These are phyloP conservation scores for Diaporthe eres DNA, from an alignment of 2,329 filamentous ascomycete genomes.

Conservation along the genomic window DNA sequence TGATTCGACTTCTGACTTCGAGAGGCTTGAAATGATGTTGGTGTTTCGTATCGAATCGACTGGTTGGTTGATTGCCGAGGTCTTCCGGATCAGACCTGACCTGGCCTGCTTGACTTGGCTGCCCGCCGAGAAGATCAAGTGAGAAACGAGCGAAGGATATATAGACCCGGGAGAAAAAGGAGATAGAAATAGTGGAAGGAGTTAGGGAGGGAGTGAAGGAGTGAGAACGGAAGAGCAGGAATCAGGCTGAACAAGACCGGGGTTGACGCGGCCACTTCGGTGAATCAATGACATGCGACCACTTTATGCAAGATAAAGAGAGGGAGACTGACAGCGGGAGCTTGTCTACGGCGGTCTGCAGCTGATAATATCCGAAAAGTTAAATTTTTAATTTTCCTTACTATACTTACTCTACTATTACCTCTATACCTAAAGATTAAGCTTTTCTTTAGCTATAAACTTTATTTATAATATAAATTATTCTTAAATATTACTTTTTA, in stretches of 20 bases:
- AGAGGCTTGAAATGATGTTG: background rate
- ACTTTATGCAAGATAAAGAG: conserved; percentile 21
- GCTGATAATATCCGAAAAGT: no score
- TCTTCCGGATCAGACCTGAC: background rate
- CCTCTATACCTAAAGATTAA: no score
- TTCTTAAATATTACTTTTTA: no score
- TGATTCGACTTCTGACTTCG: conserved; percentile 34
- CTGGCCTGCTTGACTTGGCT: conserved; percentile 5
- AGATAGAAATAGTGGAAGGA: background rate
- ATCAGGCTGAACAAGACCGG: conserved; percentile 13
- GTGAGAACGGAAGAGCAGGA: conserved; percentile 16
- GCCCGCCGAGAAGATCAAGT: background rate
- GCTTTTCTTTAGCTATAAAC: no score
- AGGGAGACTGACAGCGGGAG: background rate
- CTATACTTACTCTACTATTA: no score
- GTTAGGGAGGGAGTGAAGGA: background rate
- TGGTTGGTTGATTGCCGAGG: conserved; percentile 3
- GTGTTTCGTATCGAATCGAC: background rate
- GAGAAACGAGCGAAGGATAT: conserved; percentile 23
- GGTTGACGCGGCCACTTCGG: conserved; percentile 21
- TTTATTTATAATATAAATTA: no score
- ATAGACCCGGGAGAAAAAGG: background rate
- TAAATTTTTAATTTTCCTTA: no score
- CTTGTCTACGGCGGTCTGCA: no score
- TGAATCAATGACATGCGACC: conserved; percentile 29